Evolutionary conservation across 352 stramenopile genomes (phyloP).

Genomic region (Phytophthora parvispora): DNA sequence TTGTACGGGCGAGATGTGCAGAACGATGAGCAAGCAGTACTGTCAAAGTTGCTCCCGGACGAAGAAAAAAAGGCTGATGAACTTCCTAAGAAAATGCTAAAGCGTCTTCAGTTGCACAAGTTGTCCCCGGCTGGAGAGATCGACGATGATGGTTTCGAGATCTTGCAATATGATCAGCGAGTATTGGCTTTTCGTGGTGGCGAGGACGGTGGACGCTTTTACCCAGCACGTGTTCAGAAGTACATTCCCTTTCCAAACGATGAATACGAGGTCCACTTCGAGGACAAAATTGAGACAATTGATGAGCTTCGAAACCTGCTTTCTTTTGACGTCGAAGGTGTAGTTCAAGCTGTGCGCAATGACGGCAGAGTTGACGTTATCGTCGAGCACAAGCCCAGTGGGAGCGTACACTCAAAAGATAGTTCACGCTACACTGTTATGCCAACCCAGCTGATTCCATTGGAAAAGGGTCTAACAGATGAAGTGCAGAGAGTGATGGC

Average conservation of each 20-base stretch:
- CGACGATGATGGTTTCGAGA: slow-evolving; percentile 56
- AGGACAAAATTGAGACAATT: slow-evolving; percentile 65
- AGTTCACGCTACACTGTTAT: slow-evolving; percentile 11
- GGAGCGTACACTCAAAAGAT: background rate
- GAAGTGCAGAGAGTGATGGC: slow-evolving; percentile 49
- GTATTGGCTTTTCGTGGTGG: slow-evolving; percentile 75
- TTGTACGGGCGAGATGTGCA: slow-evolving; percentile 70
- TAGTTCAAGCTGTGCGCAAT: slow-evolving; percentile 53
- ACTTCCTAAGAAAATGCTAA: slow-evolving; percentile 34
- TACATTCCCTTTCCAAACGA: slow-evolving; percentile 63
- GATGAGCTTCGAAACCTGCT: slow-evolving; percentile 69
- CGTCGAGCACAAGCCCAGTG: slow-evolving; percentile 19
- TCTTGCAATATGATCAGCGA: slow-evolving; percentile 67
- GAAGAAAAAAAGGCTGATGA: slow-evolving; percentile 42
- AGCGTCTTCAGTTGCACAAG: slow-evolving; percentile 61
- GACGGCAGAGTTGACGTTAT: slow-evolving; percentile 71
- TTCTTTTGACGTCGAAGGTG: slow-evolving; percentile 64
- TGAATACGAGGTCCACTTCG: slow-evolving; percentile 66
- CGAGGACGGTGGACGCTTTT: slow-evolving; percentile 64
- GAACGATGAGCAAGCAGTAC: slow-evolving; percentile 34
- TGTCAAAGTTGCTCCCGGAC: slow-evolving; percentile 46
- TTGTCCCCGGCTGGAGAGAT: slow-evolving; percentile 59
- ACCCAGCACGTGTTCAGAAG: slow-evolving; percentile 59
- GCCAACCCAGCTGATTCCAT: slow-evolving; percentile 45
- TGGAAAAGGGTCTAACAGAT: slow-evolving; percentile 54